Percentiles rank a stretch among this genome's conserved stretches.
phyloP scores from a whole-genome alignment of 139 green algal species.

The Chlamydomonas incerta region DNA sequence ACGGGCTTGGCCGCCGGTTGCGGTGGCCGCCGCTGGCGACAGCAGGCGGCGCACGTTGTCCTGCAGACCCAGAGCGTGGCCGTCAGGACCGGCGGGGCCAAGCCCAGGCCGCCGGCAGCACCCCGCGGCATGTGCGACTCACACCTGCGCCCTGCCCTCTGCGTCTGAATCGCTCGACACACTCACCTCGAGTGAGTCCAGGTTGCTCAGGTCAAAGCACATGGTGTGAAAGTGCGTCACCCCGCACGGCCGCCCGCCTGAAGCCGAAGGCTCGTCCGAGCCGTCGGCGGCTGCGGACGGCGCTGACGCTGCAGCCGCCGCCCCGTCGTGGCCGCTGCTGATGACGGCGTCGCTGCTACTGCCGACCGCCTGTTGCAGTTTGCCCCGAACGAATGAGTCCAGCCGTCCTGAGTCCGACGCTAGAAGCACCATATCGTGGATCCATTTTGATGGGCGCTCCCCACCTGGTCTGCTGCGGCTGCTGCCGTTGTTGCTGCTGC shows the following conservation, averaged over 20 bases:
- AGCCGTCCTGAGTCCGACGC: not conserved
- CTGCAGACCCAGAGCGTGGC: too few relatives aligned
- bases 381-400: not conserved
- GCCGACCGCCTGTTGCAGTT: not conserved
- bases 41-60: not conserved
- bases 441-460: not conserved
- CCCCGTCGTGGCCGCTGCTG: not conserved
- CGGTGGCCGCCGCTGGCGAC: not conserved
- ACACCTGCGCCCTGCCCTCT: too few relatives aligned
- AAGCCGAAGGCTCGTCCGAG: not conserved
- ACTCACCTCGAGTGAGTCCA: not conserved
- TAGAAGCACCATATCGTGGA: conserved; percentile 26
- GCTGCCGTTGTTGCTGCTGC: not conserved
- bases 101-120: too few relatives aligned
- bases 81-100: too few relatives aligned
- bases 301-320: not conserved
- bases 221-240: not conserved
- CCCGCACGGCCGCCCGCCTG: not conserved
- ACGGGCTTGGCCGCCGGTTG: too few relatives aligned
- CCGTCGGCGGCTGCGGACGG: not conserved
- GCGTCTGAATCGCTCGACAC: too few relatives aligned
- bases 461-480: not conserved
- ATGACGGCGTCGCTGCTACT: not conserved
- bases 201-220: conserved; percentile 13
- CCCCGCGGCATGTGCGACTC: too few relatives aligned